A percentile compares a stretch with the other conserved stretches of the same genome.
phyloP scores from a whole-genome alignment of 2,329 filamentous ascomycete species.

The Neonectria sp. region DNA sequence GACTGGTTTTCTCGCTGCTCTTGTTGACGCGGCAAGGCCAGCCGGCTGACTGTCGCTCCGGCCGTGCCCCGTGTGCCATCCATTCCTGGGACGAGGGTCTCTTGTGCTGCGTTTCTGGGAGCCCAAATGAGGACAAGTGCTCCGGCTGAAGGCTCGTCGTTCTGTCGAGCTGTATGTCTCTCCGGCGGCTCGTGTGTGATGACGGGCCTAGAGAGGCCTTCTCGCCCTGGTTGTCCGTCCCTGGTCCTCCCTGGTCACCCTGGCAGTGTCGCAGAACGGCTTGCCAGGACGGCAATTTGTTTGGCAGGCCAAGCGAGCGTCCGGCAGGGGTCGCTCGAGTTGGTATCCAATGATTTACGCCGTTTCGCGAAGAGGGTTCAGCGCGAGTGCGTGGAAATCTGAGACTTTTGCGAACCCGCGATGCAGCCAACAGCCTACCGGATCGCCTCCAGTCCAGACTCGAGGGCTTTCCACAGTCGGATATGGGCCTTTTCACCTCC shows the following conservation, averaged over 20 bases:
- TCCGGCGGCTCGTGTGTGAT: not conserved
- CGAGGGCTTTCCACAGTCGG: slow-evolving; percentile 10
- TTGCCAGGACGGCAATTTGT: slow-evolving; percentile 35
- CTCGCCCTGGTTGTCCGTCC: slow-evolving; percentile 17
- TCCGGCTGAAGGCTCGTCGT: not conserved
- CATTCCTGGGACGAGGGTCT: slow-evolving; percentile 10
- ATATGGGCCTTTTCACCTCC: slow-evolving; percentile 1
- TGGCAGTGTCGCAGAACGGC: slow-evolving; percentile 24
- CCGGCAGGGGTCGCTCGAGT: slow-evolving; percentile 33
- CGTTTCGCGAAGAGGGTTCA: slow-evolving; percentile 38
- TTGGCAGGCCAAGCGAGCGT: slow-evolving; percentile 46
- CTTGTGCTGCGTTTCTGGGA: slow-evolving; percentile 1
- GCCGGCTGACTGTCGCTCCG: slow-evolving; percentile 12
- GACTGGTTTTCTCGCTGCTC: not conserved
- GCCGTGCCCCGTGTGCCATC: not conserved
- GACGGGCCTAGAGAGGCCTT: slow-evolving; percentile 6
- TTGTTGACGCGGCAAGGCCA: slow-evolving; percentile 17
- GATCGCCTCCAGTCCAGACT: slow-evolving; percentile 1
- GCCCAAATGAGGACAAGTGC: slow-evolving; percentile 11
- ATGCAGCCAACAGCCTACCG: slow-evolving; percentile 3
- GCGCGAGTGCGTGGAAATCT: slow-evolving; percentile 16
- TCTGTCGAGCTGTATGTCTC: not conserved
- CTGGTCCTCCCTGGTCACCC: not conserved
- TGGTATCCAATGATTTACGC: slow-evolving; percentile 38
- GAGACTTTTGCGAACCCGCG: slow-evolving; percentile 27